Evolutionary conservation across 78 protist species (phyloP), one percentile per base, ranked within the genome.

Genomic region (Monosiga brevicollis): DNA sequence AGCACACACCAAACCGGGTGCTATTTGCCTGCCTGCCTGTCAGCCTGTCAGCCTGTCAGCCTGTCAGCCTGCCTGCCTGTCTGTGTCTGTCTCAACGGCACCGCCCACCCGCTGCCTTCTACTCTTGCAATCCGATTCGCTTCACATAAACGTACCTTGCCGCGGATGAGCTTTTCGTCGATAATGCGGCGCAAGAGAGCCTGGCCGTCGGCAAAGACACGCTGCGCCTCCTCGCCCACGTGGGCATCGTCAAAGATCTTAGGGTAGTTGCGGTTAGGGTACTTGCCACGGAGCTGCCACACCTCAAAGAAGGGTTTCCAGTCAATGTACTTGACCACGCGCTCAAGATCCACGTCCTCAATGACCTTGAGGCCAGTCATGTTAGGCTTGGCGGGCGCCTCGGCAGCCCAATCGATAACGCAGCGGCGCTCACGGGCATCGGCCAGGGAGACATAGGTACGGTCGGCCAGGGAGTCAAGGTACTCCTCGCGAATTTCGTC

Each of bases 221-320:
- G 82, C 87, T 90, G 81, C 34, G 98, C 98, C 79, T 93, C 98
- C 22, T 11, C 84, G 71, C 99, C 99, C 1, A 94, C 98, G 6
- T 87, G 41, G 72, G 62, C 89, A 77, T 96, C 99, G 80, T 98
- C 85, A 89, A 97, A 97, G 76, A 97, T 90, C 86, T 93, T 90
- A 72, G 99, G 99, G 87, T 97, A 98, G 73, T 92, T 91, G 36
- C 99, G 89, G 87, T 94, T 97, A 36, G 99, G 99, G 86, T 94
- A 96, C 79, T 87, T 87, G 36, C 99, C 99, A 32, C 96, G 94
- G 36, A 97, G 77, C 85, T 93, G 95, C 96, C 95, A 96, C 37
- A 90, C 88, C 73, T 78, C 81, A 77, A 92, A 94, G 93, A 94
- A 93, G 43, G 95, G 96, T 38, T 97, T 96, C 99, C 99, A 97